Evolutionary conservation across 164 flowering plant species (phyloP), one percentile per base, ranked within the genome.

Genomic region (Chimonanthus praecox): DNA sequence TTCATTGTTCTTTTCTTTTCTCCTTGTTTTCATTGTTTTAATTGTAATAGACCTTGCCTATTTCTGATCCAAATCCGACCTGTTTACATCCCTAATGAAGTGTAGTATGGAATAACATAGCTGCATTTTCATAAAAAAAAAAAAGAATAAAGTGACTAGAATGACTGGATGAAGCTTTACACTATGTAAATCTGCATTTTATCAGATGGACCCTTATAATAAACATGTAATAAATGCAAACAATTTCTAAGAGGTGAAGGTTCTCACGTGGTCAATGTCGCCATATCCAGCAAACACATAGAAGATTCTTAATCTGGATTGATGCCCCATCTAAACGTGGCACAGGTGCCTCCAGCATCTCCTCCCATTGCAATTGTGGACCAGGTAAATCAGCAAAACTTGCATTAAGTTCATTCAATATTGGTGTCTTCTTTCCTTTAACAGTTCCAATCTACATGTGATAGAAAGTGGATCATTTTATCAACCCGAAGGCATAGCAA

Each of bases 241-340:
- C 47, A 47, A 68, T 13, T 47, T 63, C 47, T 49, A 33, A 48
- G 16, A 72, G 11, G 6, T 65, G 5, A 48, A 60, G 44, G 70
- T 68, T 21, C 91, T 87, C 68, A 92, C 97, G 81, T 83, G 75
- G 69, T 94, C 88, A 75, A 92, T 84, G 67, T 87, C 80, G 50
- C 89, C 92, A 73, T 90, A 92, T 81, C 98, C 97, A 50, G 93
- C 87, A 77, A 94, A 88, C 13, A 92, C 97, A 73, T 82, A 94
- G 1, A 70, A 89, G 88, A 82, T 89, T 82, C 72, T 85, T 81
- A 63, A 94, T 91, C 85, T 94, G 98, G 33, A 92, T 76, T 0
- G 97, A 84, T 0, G 87, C 83, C 11, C 97, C 98, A 71, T 94
- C 97, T 10, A 94, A 90, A 64, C 97, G 94, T 21, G 97, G 97